Evolutionary conservation across 768 basidiomycete genomes (phyloP), one percentile per base, ranked within the genome.

Genomic region (Pleurotus citrinopileatus): DNA sequence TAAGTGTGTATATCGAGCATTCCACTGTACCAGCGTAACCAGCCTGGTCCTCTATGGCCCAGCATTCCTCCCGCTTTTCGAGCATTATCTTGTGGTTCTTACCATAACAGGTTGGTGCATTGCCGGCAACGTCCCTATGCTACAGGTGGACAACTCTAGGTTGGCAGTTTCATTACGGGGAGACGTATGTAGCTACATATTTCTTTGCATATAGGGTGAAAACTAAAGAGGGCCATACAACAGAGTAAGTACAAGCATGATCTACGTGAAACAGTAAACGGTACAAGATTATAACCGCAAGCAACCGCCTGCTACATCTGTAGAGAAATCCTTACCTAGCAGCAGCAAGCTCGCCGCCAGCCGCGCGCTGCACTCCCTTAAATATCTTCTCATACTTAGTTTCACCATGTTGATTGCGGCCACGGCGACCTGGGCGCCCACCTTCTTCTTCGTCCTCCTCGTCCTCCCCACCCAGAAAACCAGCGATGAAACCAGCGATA

Each of bases 401-500:
- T 12, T 60, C 59, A 47, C 69, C 63, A 55, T 63, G 53, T 61
- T 61, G 57, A 60, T 64, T 37, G 32, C 53, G 58, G 45, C 47
- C 60, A 46, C 38, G 54, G 62, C 47, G 62, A 58, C 20, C 43
- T 36, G 40, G 9, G 42, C 43, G 34, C 19, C 29, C 71, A 20
- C 67, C 71, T 2, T 73, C 72, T 2, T 71, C 72, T 43, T 63
- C 71, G 17, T 65, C 71, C 1, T 57, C 61, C 12, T 60, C 55
- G 28, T 67, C 66, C 38, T 70, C 67, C 17, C 61, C 78, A 32
- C 81, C 76, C 87, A 93, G 91, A 61, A 94, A 89, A 61, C 90
- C 84, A 1, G 84, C 84, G 1, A 96, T 76, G 61, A 96, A 96
- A 52, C 70, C 71, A 1, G 84, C 89, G 7, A 94, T 73, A 10